Evolutionary conservation across 164 flowering plant genomes (phyloP).

Genomic region (Annona cherimola): DNA sequence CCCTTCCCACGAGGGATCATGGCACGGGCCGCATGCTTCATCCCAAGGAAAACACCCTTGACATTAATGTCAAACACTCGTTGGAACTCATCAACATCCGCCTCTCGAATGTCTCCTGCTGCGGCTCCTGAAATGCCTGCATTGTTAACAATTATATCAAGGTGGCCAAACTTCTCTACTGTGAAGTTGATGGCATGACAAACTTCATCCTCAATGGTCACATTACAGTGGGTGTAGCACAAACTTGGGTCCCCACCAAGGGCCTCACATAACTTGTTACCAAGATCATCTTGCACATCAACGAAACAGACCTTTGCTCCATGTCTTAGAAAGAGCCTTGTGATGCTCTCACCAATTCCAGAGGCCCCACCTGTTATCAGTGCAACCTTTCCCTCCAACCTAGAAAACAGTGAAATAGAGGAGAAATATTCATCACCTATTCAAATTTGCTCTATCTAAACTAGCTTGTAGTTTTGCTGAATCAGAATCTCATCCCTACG

Average conservation of each 20-base stretch:
- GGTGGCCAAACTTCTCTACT: conserved; percentile 53
- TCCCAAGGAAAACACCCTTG: conserved; percentile 69
- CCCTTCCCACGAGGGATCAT: conserved; percentile 77
- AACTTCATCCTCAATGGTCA: conserved; percentile 61
- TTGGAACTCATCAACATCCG: conserved; percentile 45
- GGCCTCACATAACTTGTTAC: conserved; percentile 35
- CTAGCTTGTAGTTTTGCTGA: no score
- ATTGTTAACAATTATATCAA: conserved; percentile 84
- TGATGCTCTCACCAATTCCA: conserved; percentile 86
- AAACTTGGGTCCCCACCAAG: conserved; percentile 36
- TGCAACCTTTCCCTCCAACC: conserved; percentile 78
- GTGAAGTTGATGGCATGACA: conserved; percentile 53
- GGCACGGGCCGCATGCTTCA: conserved; percentile 87
- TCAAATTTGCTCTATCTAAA: no score
- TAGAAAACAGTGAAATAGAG: conserved; percentile 9
- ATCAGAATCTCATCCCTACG: no score
- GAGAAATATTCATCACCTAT: no score
- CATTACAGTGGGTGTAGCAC: conserved; percentile 59
- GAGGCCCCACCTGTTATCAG: conserved; percentile 81
- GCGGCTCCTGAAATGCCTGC: conserved; percentile 68
- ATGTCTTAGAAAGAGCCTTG: conserved; percentile 52
- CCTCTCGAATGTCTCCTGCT: conserved; percentile 46
- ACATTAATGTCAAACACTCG: conserved; percentile 69
- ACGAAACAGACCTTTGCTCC: conserved; percentile 73
- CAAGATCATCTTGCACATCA: conserved; percentile 62